These are phyloP conservation scores for Colletotrichum limetticola DNA, from an alignment of 2,329 filamentous ascomycete species.

Conservation along the genomic window DNA sequence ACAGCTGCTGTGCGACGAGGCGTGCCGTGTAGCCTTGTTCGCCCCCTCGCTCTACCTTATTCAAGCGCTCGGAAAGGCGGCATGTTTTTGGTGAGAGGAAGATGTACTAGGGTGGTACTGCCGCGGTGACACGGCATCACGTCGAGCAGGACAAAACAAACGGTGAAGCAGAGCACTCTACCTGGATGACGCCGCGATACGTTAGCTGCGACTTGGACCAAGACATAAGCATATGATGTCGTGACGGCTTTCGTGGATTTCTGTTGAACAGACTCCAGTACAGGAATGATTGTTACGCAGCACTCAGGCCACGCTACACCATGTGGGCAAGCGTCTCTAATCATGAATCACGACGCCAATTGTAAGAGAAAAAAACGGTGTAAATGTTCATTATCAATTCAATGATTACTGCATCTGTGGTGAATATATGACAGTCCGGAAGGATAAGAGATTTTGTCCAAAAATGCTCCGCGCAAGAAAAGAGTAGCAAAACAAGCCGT, in stretches of 20 bases:
- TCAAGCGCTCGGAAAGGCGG: neutral
- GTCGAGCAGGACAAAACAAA: neutral
- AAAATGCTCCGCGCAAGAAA: neutral
- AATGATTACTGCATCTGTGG: slow-evolving; percentile 27
- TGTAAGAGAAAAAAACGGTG: neutral
- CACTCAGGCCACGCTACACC: neutral
- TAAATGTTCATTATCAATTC: slow-evolving; percentile 25
- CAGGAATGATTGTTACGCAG: neutral
- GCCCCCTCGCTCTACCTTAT: neutral
- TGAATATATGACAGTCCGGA: slow-evolving; percentile 28
- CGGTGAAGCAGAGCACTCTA: neutral
- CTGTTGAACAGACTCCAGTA: neutral
- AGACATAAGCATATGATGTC: neutral
- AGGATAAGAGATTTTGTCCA: slow-evolving; percentile 2
- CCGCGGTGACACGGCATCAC: neutral
- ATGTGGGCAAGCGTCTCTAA: neutral
- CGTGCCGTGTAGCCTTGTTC: neutral
- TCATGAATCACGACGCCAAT: no score
- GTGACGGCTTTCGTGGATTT: neutral
- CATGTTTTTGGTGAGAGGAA: neutral
- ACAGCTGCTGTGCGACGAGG: neutral
- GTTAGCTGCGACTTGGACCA: neutral
- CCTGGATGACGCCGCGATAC: neutral
- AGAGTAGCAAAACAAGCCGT: slow-evolving; percentile 7
- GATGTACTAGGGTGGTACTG: neutral